Evolutionary conservation across 306 rosid species (phyloP).

Genomic region (Abrus pulchellus): DNA sequence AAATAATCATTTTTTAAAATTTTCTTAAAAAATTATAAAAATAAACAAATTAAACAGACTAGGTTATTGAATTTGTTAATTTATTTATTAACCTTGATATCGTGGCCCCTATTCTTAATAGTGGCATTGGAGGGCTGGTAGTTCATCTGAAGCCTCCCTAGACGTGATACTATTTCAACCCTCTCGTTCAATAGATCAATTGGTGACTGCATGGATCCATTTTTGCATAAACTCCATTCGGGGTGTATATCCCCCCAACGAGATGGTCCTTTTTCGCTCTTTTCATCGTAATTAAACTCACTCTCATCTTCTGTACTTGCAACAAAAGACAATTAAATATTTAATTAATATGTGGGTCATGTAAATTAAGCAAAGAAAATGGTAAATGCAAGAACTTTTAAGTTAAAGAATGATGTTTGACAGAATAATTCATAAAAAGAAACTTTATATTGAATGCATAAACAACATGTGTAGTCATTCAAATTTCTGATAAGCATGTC

Average conservation of each 20-base stretch:
- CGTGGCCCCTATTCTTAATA: conserved; percentile 74
- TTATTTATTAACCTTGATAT: conserved; percentile 57
- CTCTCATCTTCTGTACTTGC: conserved; percentile 62
- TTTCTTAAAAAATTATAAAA: background rate
- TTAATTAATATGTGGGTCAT: background rate
- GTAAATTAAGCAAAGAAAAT: background rate
- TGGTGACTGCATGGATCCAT: conserved; percentile 79
- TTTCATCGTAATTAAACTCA: conserved; percentile 58
- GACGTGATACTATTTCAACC: conserved; percentile 56
- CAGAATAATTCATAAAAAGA: background rate
- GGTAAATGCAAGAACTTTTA: background rate
- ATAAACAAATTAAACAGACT: too few relatives aligned
- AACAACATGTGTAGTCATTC: background rate
- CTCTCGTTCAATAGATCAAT: conserved; percentile 62
- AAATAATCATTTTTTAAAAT: too few relatives aligned
- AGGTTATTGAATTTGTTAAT: background rate
- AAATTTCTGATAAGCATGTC: background rate
- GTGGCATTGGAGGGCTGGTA: conserved; percentile 70
- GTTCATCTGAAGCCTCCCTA: conserved; percentile 45
- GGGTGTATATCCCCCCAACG: conserved; percentile 67
- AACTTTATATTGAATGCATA: background rate
- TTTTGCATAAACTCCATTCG: conserved; percentile 64
- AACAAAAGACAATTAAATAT: background rate
- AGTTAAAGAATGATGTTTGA: background rate
- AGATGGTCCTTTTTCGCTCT: conserved; percentile 61